These are phyloP conservation scores for Zarea fungicola DNA, from an alignment of 2,329 filamentous ascomycete genomes.

Conservation along the genomic window DNA sequence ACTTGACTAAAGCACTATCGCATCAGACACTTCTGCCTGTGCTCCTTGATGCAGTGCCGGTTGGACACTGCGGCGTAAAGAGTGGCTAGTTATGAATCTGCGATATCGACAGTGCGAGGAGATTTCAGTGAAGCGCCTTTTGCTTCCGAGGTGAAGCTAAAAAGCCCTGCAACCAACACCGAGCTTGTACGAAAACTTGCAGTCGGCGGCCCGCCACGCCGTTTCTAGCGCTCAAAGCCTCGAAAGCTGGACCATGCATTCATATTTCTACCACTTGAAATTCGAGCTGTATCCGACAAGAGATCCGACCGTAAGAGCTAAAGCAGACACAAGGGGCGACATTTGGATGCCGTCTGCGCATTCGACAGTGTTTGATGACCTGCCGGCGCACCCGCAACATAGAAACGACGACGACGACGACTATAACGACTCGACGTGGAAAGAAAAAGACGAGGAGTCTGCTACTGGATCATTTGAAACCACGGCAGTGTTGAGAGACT, in stretches of 20 bases:
- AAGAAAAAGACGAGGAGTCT: neutral
- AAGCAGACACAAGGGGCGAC: slow-evolving; percentile 17
- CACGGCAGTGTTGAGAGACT: slow-evolving; percentile 56
- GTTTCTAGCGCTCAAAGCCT: neutral
- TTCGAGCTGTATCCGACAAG: slow-evolving; percentile 55
- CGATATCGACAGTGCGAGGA: neutral
- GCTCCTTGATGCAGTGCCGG: neutral
- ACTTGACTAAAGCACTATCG: neutral
- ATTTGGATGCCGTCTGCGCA: slow-evolving; percentile 47
- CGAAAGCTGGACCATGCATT: slow-evolving; percentile 44
- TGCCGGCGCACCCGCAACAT: slow-evolving; percentile 45
- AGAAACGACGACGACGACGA: neutral
- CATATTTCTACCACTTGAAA: slow-evolving; percentile 61
- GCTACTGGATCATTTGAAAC: slow-evolving; percentile 26
- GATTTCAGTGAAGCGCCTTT: neutral
- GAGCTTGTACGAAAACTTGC: too few species aligned
- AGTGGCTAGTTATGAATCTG: neutral
- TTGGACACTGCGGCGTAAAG: neutral
- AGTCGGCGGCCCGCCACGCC: too few species aligned
- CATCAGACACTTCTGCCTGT: neutral
- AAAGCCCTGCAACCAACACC: too few species aligned
- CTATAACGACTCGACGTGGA: neutral
- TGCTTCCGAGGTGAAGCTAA: neutral
- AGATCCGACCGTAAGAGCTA: slow-evolving; percentile 25
- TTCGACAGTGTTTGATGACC: slow-evolving; percentile 49